Percentiles rank a stretch among this genome's conserved stretches.
phyloP scores from a whole-genome alignment of 495 filamentous ascomycete species.

The Tuber magnatum region DNA sequence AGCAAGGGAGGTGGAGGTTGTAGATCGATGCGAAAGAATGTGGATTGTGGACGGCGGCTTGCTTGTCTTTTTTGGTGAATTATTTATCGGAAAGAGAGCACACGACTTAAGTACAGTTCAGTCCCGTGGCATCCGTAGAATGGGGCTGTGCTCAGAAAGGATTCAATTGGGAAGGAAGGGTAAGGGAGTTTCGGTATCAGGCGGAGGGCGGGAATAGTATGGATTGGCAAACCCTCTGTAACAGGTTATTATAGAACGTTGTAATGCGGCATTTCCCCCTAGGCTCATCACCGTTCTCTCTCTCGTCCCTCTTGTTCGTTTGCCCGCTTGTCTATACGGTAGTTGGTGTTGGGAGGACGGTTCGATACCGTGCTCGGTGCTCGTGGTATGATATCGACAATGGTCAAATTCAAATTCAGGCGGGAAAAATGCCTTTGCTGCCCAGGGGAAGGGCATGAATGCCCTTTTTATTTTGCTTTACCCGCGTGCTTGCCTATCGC shows the following conservation, averaged over 20 bases:
- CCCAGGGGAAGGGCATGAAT: not conserved
- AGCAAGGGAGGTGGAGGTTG: not conserved
- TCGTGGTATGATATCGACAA: not conserved
- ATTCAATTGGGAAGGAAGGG: not conserved
- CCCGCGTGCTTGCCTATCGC: not conserved
- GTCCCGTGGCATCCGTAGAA: not conserved
- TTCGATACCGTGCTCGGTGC: not conserved
- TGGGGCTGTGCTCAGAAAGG: not conserved
- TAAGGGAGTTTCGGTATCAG: constrained; percentile 1
- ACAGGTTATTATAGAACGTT: constrained; percentile 3
- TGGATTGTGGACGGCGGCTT: not conserved
- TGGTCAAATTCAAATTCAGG: not conserved
- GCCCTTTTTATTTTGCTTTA: constrained; percentile 6
- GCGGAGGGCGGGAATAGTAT: not conserved
- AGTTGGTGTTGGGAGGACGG: not conserved
- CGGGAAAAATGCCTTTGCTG: not conserved
- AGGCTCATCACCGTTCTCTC: not conserved
- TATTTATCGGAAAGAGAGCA: not conserved
- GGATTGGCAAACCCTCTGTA: not conserved
- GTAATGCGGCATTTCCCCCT: not conserved
- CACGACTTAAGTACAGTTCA: not conserved
- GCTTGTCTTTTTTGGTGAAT: not conserved
- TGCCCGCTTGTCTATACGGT: not conserved
- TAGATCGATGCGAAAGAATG: not conserved
- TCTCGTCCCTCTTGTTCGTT: not conserved